These are phyloP conservation scores for Achlya hypogyna DNA, from an alignment of 352 stramenopile genomes.

Conservation along the genomic window DNA sequence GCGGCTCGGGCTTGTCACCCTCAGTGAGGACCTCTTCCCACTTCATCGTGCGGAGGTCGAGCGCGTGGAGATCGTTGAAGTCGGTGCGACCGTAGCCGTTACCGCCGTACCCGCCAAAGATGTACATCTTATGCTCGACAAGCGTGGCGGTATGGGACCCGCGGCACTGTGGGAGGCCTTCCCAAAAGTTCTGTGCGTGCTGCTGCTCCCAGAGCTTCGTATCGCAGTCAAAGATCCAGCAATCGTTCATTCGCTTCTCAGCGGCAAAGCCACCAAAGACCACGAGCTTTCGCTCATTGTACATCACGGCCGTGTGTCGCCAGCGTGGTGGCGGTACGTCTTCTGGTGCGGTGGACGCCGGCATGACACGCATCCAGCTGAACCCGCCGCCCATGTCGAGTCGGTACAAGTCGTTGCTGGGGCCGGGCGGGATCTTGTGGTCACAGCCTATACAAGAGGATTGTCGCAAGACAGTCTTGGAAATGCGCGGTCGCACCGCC, in stretches of 20 bases:
- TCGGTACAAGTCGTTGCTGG: slow-evolving; percentile 91
- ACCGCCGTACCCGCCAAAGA: slow-evolving; percentile 96
- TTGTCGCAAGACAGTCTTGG: slow-evolving; percentile 28
- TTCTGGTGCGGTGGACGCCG: slow-evolving; percentile 32
- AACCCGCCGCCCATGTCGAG: slow-evolving; percentile 86
- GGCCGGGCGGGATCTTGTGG: slow-evolving; percentile 84
- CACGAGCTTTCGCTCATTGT: slow-evolving; percentile 76
- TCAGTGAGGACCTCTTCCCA: slow-evolving; percentile 85
- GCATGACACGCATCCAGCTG: slow-evolving; percentile 54
- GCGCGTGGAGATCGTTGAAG: slow-evolving; percentile 91
- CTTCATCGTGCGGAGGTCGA: slow-evolving; percentile 86
- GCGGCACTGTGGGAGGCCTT: slow-evolving; percentile 82
- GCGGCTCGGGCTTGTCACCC: slow-evolving; percentile 84
- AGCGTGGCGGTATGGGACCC: slow-evolving; percentile 87
- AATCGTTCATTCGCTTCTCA: slow-evolving; percentile 91
- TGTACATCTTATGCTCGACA: slow-evolving; percentile 82
- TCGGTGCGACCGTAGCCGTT: slow-evolving; percentile 90
- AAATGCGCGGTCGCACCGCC: slow-evolving; percentile 51
- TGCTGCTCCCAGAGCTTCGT: slow-evolving; percentile 91
- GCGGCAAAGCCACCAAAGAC: slow-evolving; percentile 93
- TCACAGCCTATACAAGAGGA: slow-evolving; percentile 59
- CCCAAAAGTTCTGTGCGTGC: slow-evolving; percentile 79
- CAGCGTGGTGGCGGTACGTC: slow-evolving; percentile 64
- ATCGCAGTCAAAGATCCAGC: slow-evolving; percentile 94
- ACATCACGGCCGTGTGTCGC: slow-evolving; percentile 75